These are phyloP conservation scores for Hemileia vastatrix DNA, from an alignment of 1,284 basidiomycete species.

Conservation along the genomic window DNA sequence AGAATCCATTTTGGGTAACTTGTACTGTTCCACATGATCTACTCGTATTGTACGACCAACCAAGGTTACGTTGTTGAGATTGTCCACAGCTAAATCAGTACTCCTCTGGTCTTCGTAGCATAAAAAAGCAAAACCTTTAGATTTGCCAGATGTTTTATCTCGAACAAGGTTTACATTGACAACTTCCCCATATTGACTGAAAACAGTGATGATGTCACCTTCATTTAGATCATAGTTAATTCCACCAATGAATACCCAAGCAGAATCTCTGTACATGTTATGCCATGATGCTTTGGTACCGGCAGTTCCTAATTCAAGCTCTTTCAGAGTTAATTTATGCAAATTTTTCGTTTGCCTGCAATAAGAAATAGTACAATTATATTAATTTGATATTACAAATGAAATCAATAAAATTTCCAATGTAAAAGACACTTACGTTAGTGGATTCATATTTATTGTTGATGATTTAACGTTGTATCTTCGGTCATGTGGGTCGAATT, in stretches of 20 bases:
- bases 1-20: constrained; percentile 66
- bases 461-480: too few species aligned
- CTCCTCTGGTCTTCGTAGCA: constrained; percentile 98
- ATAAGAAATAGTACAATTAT: too few species aligned
- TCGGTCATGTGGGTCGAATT: too few species aligned
- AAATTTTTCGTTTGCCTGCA: too few species aligned
- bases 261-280: constrained; percentile 95
- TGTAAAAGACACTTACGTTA: too few species aligned
- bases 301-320: constrained; percentile 67
- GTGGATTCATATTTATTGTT: too few species aligned
- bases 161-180: constrained; percentile 88
- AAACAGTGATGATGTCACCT: constrained; percentile 95
- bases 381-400: too few species aligned
- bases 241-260: constrained; percentile 86
- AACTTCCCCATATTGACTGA: constrained; percentile 96
- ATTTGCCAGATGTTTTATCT: constrained; percentile 77
- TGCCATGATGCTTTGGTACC: constrained; percentile 80
- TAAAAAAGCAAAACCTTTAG: constrained; percentile 83
- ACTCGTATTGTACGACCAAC: too few species aligned
- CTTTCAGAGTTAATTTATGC: too few species aligned
- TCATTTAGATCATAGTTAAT: too few species aligned
- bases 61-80: constrained; percentile 90
- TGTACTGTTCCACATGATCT: constrained; percentile 89
- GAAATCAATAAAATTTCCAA: too few species aligned
- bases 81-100: constrained; percentile 91